phyloP scores from a whole-genome alignment of 805 yeast species.

The Kuraishia floccosa region DNA sequence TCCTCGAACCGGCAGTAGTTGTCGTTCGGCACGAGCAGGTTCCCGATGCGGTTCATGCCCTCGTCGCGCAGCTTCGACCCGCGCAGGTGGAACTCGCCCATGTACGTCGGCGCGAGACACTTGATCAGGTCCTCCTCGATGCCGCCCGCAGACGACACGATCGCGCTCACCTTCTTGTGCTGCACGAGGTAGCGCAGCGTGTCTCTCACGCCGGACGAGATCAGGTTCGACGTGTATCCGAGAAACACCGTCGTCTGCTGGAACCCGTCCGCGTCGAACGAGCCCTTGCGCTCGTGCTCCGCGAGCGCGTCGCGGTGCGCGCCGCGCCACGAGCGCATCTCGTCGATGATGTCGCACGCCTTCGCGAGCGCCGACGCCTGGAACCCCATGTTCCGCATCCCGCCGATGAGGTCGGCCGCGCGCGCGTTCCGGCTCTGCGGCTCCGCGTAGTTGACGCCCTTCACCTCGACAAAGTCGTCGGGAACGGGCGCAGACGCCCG shows the following conservation, averaged over 20 bases:
- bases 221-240: constrained; percentile 95
- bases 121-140: constrained; percentile 96
- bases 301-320: constrained; percentile 54
- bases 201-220: constrained; percentile 89
- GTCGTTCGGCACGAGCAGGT: constrained; percentile 92
- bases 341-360: constrained; percentile 87
- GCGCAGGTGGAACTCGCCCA: constrained; percentile 81
- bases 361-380: constrained; percentile 81
- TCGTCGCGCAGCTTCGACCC: constrained; percentile 82
- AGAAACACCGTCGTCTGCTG: constrained; percentile 86
- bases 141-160: constrained; percentile 98
- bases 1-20: constrained; percentile 97
- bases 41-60: constrained; percentile 98
- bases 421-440: constrained; percentile 65
- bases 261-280: constrained; percentile 63
- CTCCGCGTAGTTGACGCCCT: constrained; percentile 83
- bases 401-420: constrained; percentile 66
- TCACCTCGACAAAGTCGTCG: constrained; percentile 62
- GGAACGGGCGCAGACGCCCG: constrained; percentile 83
- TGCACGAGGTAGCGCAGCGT: constrained; percentile 84
- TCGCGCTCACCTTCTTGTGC: constrained; percentile 87
- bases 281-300: constrained; percentile 64
- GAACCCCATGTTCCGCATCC: constrained; percentile 95
- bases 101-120: constrained; percentile 89
- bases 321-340: constrained; percentile 94